Evolutionary conservation across 441 rosid genomes (phyloP), one percentile per base, ranked within the genome.

Genomic region (Mallotus repandus): DNA sequence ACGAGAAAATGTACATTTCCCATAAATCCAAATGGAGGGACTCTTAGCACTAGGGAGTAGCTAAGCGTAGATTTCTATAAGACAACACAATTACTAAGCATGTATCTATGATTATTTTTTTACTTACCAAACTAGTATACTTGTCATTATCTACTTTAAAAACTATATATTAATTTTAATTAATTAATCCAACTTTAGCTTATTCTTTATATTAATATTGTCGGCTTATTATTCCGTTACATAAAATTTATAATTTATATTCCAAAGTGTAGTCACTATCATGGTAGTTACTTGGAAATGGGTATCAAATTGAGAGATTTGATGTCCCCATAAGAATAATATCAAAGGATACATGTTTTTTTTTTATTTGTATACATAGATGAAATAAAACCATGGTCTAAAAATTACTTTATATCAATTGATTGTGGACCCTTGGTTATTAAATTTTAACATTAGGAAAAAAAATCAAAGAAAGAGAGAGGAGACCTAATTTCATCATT

Each of bases 11-110:
- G 68, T 72, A 52, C 65, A 18, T 74, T 76, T 74, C 74, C 78
- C 67, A 69, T 52, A 63, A 10, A 72, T 63, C 77, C 83, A 78
- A 78, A 78, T 46, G 74, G 74, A 52, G 66, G 71, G 63, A 72
- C 71, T 65, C 81, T 22, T 41, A 56, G 70, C 76, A 64, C 70
- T n/a, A 63, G 54, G 74, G 65, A 45, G 25, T 11, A 21, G n/a
- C 56, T 25, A 21, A 18, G 57, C 59, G 75, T 50, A 19, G 13
- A 32, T 63, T 21, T 15, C 63, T 21, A 60, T 48, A 60, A 70
- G 58, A 18, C 32, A 70, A 48, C 29, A 48, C 41, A 9, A 32
- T 21, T 50, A 52, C 41, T 32, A 50, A 66, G 50, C 19, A 4
- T 41, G 14, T 49, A n/a, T n/a, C 29, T 64, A 6, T 64, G 19